Percentiles rank a stretch among this genome's conserved stretches.
Evolutionary conservation across 768 basidiomycete species (phyloP).

Genomic region (Butyriboletus loyo): DNA sequence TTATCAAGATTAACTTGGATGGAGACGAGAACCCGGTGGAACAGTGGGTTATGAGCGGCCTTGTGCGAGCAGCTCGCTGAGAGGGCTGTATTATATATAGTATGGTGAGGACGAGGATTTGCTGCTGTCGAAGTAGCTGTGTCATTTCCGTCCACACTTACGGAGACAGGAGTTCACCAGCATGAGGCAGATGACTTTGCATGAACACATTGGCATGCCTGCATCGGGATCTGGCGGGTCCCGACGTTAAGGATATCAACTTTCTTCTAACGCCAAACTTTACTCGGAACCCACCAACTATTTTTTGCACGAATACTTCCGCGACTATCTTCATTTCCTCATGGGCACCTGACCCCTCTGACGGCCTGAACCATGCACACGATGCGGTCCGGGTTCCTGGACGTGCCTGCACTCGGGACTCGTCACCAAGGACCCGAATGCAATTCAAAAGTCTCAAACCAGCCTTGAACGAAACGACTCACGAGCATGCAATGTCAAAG

Average conservation of each 20-base stretch:
- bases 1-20: no score
- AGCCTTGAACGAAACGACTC: neutral
- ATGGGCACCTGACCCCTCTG: neutral
- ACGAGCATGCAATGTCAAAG: neutral
- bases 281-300: neutral
- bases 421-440: neutral
- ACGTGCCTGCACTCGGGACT: neutral
- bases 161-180: neutral
- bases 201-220: no score
- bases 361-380: neutral
- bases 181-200: no score
- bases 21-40: no score
- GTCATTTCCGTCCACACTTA: neutral
- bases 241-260: no score
- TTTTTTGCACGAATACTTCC: neutral
- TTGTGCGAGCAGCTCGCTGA: neutral
- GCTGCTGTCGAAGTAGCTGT: neutral
- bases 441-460: neutral
- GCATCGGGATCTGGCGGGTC: no score
- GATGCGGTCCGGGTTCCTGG: neutral
- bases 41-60: no score
- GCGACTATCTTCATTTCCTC: neutral
- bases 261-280: neutral
- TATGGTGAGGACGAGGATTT: neutral
- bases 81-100: neutral